Base-by-base conservation (phyloP, 2,329 filamentous ascomycete species). In the Berkeleyomyces rouxiae region DNA sequence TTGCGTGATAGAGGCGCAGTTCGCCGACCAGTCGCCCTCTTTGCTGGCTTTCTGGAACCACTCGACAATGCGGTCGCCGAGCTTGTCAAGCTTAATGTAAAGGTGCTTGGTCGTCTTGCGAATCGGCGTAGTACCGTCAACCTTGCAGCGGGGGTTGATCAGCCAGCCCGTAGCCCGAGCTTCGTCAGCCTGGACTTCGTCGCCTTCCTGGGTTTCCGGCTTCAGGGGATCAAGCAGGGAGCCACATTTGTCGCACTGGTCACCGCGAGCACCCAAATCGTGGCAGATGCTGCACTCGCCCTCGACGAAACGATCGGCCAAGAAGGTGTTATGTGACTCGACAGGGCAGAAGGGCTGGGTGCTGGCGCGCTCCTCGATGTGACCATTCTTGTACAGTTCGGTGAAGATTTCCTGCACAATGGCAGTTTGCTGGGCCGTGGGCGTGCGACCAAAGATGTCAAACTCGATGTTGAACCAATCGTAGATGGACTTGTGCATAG, bases 381-480 rank as follows among this genome's bases (percentile, higher is more conserved):
- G 95, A 37, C 88, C 90, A 69, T 96, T 96, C 67, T 93, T 81
- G 75, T 90, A 80, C n/a, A 99, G 82, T 72, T 90, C 85, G 63
- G 79, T 77, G 74, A 97, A 97, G 67, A 97, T 91, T 66, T 88
- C 83, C 74, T 97, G 93, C 7, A 91, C 88, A 69, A 99, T 97
- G 67, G 90, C 82, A 31, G 90, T 96, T 74, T 97, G 93, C 69
- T 93, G 82, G 62, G 82, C 75, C 16, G 92, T 97, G 2, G 91
- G 90, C 4, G 93, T 97, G 65, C 91, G 86, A 66, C 91, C 93
- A 71, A 97, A 99, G 74, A 91, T 86, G 75, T 97, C 92, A 71
- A 97, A 97, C 64, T 82, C 85, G 70, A 97, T 92, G 71, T 90
- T 84, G 76, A 99, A 99, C 90, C 92, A 96, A 73, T 95, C 82